These are phyloP conservation scores for Tubosaeta sp. DNA, from an alignment of 768 basidiomycete genomes.

Conservation along the genomic window DNA sequence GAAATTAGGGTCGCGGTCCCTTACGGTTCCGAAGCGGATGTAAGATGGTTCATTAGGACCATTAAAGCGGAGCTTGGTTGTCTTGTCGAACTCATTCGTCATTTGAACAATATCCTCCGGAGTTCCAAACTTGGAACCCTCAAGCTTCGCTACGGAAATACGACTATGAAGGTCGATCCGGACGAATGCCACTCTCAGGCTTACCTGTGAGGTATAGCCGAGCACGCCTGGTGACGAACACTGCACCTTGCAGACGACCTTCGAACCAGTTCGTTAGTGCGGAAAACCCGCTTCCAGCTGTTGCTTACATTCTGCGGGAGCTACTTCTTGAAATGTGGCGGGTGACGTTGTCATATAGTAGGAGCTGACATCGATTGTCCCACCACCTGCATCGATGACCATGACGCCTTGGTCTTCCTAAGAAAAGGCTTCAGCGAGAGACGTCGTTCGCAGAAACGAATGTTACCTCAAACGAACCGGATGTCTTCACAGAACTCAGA, in stretches of 20 bases:
- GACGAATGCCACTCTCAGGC: not conserved
- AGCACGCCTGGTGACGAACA: constrained; percentile 47
- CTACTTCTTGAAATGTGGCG: constrained; percentile 44
- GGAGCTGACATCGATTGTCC: constrained; percentile 56
- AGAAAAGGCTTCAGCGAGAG: not conserved
- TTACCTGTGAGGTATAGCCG: constrained; percentile 37
- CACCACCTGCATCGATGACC: constrained; percentile 61
- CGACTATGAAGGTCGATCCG: not conserved
- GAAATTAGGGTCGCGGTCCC: constrained; percentile 37
- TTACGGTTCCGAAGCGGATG: constrained; percentile 44
- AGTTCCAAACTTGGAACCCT: constrained; percentile 36
- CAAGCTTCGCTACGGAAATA: constrained; percentile 34
- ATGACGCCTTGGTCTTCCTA: constrained; percentile 46
- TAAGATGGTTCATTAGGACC: constrained; percentile 38
- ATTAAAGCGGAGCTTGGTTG: constrained; percentile 44
- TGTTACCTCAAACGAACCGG: constrained; percentile 25
- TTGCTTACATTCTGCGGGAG: constrained; percentile 39
- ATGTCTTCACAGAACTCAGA: constrained; percentile 34
- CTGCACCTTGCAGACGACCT: constrained; percentile 50
- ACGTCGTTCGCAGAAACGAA: not conserved
- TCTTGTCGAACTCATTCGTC: constrained; percentile 41
- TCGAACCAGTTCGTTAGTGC: constrained; percentile 1
- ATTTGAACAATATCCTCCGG: constrained; percentile 42
- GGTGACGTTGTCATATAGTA: constrained; percentile 40
- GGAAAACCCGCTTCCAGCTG: not conserved